Conservation (phyloP, 2,329 filamentous ascomycete species). For the Chrysoporthe deuterocubensis region DNA sequence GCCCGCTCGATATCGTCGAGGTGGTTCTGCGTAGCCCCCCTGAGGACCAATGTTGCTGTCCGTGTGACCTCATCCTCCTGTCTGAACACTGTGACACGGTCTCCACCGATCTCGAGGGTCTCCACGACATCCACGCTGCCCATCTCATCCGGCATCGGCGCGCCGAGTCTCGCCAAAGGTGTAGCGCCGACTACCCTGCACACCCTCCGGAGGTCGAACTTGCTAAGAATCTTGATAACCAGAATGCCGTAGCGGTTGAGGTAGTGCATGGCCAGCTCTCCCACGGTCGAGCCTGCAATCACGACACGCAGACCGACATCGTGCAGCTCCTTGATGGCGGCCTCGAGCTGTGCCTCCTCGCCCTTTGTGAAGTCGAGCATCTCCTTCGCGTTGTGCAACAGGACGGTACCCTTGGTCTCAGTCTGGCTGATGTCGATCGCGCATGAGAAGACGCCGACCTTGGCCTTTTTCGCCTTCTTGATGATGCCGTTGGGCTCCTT, state of each 20-base stretch:
- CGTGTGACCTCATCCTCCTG: conserved; percentile 92
- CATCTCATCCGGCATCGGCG: conserved; percentile 99
- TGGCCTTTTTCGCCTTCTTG: conserved; percentile 90
- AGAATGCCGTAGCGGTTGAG: conserved; percentile 97
- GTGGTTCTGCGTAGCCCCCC: conserved; percentile 97
- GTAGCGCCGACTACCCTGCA: conserved; percentile 97
- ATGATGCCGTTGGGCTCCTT: conserved; percentile 90
- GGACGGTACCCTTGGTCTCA: conserved; percentile 97
- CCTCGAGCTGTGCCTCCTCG: conserved; percentile 90
- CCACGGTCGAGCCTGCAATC: conserved; percentile 89
- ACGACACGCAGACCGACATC: conserved; percentile 92
- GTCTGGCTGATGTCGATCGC: conserved; percentile 95
- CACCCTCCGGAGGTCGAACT: conserved; percentile 93
- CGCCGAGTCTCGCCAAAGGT: conserved; percentile 91
- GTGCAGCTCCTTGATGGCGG: conserved; percentile 90
- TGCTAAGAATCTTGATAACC: conserved; percentile 94
- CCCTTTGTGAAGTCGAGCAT: conserved; percentile 99
- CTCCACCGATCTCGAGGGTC: conserved; percentile 95
- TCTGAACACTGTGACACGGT: conserved; percentile 96
- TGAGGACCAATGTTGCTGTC: conserved; percentile 91
- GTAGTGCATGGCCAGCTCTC: conserved; percentile 95
- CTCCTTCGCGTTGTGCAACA: conserved; percentile 96
- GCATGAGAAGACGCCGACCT: conserved; percentile 96
- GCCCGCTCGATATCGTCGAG: conserved; percentile 96
- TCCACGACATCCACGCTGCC: conserved; percentile 92